Evolutionary conservation across 2,329 filamentous ascomycete species (phyloP).

Genomic region (Cyanodermella asteris): DNA sequence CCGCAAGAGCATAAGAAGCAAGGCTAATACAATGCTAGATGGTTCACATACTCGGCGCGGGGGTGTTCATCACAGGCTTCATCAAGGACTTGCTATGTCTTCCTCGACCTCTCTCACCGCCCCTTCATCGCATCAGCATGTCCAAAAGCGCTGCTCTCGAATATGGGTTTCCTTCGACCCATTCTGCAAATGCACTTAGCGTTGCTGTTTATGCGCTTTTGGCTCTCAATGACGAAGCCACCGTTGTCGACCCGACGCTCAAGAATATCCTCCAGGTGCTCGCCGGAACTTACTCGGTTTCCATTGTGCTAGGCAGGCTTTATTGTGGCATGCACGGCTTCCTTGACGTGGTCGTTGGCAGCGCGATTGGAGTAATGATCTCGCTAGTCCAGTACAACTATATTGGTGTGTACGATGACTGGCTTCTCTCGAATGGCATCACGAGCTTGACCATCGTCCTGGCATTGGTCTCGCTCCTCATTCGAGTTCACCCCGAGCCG

Average conservation of each 20-base stretch:
- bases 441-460: constrained; percentile 43
- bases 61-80: constrained; percentile 77
- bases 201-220: constrained; percentile 71
- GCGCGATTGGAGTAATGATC: constrained; percentile 47
- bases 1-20: not conserved
- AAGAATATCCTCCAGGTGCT: constrained; percentile 42
- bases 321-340: constrained; percentile 99
- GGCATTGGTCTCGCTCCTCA: constrained; percentile 42
- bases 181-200: constrained; percentile 90
- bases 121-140: constrained; percentile 88
- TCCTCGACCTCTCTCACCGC: constrained; percentile 75
- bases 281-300: constrained; percentile 67
- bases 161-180: constrained; percentile 92
- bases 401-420: constrained; percentile 42
- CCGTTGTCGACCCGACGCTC: constrained; percentile 34
- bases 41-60: constrained; percentile 53
- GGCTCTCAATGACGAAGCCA: constrained; percentile 43
- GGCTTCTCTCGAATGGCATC: constrained; percentile 43
- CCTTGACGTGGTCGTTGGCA: constrained; percentile 68
- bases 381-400: constrained; percentile 32
- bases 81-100: constrained; percentile 87
- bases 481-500: constrained; percentile 83
- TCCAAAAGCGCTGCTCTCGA: constrained; percentile 86
- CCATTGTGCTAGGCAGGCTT: constrained; percentile 73
- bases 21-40: constrained; percentile 15